Evolutionary conservation across 306 rosid genomes (phyloP).

Genomic region (Rosa lucieae): DNA sequence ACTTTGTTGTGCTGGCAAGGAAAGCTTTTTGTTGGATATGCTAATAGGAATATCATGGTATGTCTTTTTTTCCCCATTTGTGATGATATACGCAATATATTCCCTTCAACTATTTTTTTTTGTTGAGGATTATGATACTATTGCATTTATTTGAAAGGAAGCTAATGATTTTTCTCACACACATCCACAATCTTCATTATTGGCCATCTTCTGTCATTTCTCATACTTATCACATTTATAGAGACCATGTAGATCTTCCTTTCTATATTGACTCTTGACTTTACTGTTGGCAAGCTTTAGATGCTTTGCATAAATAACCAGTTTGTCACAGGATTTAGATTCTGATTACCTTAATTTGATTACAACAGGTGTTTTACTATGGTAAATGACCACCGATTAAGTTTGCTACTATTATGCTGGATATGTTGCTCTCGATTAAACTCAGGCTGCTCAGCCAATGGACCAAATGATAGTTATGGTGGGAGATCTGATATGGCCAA

Average conservation of each 20-base stretch:
- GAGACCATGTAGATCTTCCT: not conserved
- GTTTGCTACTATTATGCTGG: conserved; percentile 20
- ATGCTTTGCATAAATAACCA: not conserved
- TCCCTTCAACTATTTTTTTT: not conserved
- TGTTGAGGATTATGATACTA: not conserved
- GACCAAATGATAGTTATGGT: not conserved
- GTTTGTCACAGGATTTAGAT: not conserved
- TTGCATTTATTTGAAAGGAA: not conserved
- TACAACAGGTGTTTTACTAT: conserved; percentile 59
- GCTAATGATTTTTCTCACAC: not conserved
- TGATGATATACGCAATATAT: not conserved
- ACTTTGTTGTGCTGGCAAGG: conserved; percentile 70
- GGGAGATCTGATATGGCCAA: not conserved
- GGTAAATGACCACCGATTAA: conserved; percentile 31
- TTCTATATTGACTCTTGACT: not conserved
- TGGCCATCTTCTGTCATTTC: not conserved
- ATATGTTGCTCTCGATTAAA: conserved; percentile 22
- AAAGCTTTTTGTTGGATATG: conserved; percentile 75
- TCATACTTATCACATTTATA: not conserved
- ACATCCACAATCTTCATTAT: not conserved
- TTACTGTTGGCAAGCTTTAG: not conserved
- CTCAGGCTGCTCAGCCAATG: not conserved
- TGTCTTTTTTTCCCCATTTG: conserved; percentile 5
- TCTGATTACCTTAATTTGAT: conserved; percentile 21
- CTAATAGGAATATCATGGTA: conserved; percentile 69